Percentiles rank a stretch among this genome's conserved stretches.
Evolutionary conservation across 176 grass and related monocot genomes (phyloP).

Genomic region (Triticum dicoccoides): DNA sequence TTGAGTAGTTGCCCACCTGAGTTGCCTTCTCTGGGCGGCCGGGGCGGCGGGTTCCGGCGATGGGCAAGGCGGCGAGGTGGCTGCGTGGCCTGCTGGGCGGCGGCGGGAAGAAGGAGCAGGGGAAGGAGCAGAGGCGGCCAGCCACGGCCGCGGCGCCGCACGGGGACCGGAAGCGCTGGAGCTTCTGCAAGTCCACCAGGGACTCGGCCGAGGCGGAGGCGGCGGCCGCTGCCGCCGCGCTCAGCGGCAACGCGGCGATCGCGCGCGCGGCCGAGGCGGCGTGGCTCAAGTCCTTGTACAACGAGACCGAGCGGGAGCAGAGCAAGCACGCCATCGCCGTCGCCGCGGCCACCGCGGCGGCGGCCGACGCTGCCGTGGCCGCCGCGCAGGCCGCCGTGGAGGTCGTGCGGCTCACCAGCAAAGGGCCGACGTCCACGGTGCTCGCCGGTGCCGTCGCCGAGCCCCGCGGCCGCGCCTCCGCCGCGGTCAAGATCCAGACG

Average conservation of each 20-base stretch:
- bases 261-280: slow-evolving; percentile 44
- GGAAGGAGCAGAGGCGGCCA: slow-evolving; percentile 37
- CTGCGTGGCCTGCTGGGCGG: slow-evolving; percentile 57
- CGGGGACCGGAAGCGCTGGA: slow-evolving; percentile 83
- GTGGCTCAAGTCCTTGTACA: slow-evolving; percentile 75
- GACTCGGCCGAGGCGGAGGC: slow-evolving; percentile 32
- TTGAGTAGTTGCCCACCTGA: not conserved
- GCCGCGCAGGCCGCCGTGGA: slow-evolving; percentile 79
- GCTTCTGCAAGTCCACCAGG: slow-evolving; percentile 60
- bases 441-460: not conserved
- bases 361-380: slow-evolving; percentile 76
- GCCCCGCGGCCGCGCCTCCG: not conserved
- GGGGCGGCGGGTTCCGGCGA: slow-evolving; percentile 21
- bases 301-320: slow-evolving; percentile 69
- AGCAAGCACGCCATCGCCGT: slow-evolving; percentile 95
- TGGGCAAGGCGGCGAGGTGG: slow-evolving; percentile 88
- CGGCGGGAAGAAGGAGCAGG: slow-evolving; percentile 60
- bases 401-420: slow-evolving; percentile 81
- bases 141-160: not conserved
- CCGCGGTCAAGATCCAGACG: slow-evolving; percentile 87
- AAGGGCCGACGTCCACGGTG: slow-evolving; percentile 15
- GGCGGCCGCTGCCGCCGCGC: not conserved
- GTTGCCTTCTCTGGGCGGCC: not conserved
- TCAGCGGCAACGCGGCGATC: slow-evolving; percentile 29
- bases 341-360: slow-evolving; percentile 66